These are phyloP conservation scores for Fusarium musae DNA, from an alignment of 2,329 filamentous ascomycete species.

Conservation along the genomic window DNA sequence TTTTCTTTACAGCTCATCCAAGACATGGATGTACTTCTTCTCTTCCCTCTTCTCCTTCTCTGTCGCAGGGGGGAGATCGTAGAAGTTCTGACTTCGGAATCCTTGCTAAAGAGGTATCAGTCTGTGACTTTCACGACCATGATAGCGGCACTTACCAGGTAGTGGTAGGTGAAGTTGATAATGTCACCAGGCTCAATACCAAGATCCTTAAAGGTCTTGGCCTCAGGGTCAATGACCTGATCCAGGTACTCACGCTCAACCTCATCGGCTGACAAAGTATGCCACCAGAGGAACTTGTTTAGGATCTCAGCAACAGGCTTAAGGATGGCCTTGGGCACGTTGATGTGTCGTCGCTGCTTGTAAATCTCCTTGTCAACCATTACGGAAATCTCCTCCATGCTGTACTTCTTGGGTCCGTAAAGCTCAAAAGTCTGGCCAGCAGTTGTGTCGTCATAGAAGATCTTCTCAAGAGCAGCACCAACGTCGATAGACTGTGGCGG, in stretches of 20 bases:
- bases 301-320: conserved; percentile 79
- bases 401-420: conserved; percentile 93
- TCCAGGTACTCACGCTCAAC: conserved; percentile 94
- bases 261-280: conserved; percentile 82
- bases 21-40: conserved; percentile 95
- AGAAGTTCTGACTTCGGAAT: conserved; percentile 88
- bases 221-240: conserved; percentile 87
- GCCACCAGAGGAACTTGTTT: conserved; percentile 92
- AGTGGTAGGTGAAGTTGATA: conserved; percentile 89
- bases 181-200: conserved; percentile 90
- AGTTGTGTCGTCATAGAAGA: conserved; percentile 91
- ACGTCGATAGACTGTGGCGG: conserved; percentile 82
- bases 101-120: conserved; percentile 71
- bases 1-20: conserved; percentile 78
- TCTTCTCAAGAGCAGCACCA: conserved; percentile 85
- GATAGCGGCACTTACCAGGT: conserved; percentile 74
- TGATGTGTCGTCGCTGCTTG: conserved; percentile 90
- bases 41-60: conserved; percentile 95
- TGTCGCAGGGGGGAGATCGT: conserved; percentile 92
- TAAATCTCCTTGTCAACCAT: conserved; percentile 92
- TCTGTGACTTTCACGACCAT: not conserved
- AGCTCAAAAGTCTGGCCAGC: conserved; percentile 93
- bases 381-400: conserved; percentile 84
- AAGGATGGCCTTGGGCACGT: conserved; percentile 83
- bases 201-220: conserved; percentile 96